Evolutionary conservation across 140 eudicot genomes (phyloP), one percentile per base, ranked within the genome.

Genomic region (Anethum foeniculum): DNA sequence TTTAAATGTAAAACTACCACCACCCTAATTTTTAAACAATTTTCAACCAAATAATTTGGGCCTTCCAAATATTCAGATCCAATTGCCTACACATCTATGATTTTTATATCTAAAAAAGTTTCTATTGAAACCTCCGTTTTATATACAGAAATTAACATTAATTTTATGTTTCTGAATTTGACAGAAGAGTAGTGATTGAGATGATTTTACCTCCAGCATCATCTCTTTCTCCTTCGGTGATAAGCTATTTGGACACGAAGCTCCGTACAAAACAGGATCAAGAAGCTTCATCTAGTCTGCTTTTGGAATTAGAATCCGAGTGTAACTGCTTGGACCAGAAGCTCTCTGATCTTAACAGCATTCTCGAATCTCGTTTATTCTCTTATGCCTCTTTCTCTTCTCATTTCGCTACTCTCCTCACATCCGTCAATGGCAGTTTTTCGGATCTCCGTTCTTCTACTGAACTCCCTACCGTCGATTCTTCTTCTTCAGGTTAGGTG

Each of bases 331-430:
- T 91, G 82, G 95, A 88, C 25, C 87, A 86, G 15, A 78, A 68
- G 68, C 96, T 96, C 34, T 62, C 90, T n/a, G 90, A 88, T 83
- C 87, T 96, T 69, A 85, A 79, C 85, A 84, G 77, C 32, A 85
- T 82, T 58, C 91, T 96, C 60, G 85, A 82, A 23, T 43, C 88
- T 27, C 78, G 48, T 72, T 81, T 91, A 78, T 43, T 82, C 77
- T 83, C 93, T 27, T 89, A 96, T 82, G 86, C 91, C 71, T 86
- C 94, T 10, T 80, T 84, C 80, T 91, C 98, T 19, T 85, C 81
- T 85, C 86, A 78, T 78, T 85, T 90, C 11, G 83, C 84, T 19
- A 81, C 62, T 58, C 85, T 85, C 48, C 86, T 90, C 39, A 30
- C 64, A 21, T 80, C 80, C 41, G 85, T 93, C 51, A 83, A 85